Base-by-base conservation (phyloP, 1,284 basidiomycete genomes). In the Polyporus tsugae region DNA sequence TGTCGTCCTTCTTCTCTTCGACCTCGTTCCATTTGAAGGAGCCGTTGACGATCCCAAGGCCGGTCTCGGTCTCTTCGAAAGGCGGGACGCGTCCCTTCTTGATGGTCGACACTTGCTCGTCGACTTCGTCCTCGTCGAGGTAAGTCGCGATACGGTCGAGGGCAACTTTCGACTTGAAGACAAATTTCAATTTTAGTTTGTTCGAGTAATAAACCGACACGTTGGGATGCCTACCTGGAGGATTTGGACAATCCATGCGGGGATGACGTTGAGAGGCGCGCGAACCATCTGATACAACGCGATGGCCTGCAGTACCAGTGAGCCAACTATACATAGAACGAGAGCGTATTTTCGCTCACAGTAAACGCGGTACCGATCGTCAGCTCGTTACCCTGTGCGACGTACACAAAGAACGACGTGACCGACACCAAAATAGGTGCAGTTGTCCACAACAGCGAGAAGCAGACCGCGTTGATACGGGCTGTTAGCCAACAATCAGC, bases 141-240 rank as follows among this genome's bases (percentile, higher is more conserved):
- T 92, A 97, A 0, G 87, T 89, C 36, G 93, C 85, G 66, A 97
- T 94, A 61, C 96, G 92, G 62, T 94, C 86, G 35, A 97, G 78
- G 0, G 93, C 89, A 3, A 97, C 93, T 29, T 88, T 84, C 0
- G 92, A 87, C 86, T 58, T 13, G n/a, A 10, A 22, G 6, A 60
- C 19, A 1, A 6, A 41, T 58, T 19, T n/a, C n/a, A 22, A n/a
- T 15, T 19, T 13, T n/a, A 33, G 78, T 10, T 69, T 10, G 78
- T 10, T 69, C 9, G 78, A 33, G 67, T 29, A 76, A 72, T 38
- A 13, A 15, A 15, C 10, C n/a, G 11, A 11, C 7, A 39, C 6
- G n/a, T 25, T 41, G 17, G 39, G 4, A 55, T 38, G 55, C 71
- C 25, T 66, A 86, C 87, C 78, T 90, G 87, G 1, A 91, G 80